phyloP scores from a whole-genome alignment of 257 asterid genomes.

The Solanum stenotomum region DNA sequence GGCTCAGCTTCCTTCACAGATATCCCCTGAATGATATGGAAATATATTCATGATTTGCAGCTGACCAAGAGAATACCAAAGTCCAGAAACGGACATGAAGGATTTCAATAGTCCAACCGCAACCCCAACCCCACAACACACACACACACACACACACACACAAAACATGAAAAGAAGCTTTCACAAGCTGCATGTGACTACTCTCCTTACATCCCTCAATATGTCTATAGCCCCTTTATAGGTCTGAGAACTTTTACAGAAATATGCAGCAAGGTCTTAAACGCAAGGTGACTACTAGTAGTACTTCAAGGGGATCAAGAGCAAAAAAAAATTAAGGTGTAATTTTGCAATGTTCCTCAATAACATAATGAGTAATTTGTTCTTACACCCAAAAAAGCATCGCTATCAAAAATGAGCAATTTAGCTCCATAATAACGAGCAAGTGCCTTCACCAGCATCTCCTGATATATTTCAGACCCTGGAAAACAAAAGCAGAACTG shows the following conservation, averaged over 20 bases:
- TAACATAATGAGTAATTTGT: neutral
- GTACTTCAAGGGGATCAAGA: neutral
- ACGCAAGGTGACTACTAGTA: neutral
- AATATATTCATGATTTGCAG: conserved; percentile 3
- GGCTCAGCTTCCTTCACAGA: conserved; percentile 52
- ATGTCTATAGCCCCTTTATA: neutral
- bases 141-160: neutral
- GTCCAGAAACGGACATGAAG: neutral
- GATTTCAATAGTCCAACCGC: neutral
- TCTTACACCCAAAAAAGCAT: conserved; percentile 65
- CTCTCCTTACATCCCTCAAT: neutral
- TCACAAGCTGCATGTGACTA: neutral
- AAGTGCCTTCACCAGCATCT: conserved; percentile 80
- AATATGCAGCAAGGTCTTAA: neutral
- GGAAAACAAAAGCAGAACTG: neutral
- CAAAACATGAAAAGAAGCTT: neutral
- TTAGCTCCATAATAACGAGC: conserved; percentile 80
- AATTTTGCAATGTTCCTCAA: neutral
- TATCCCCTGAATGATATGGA: conserved; percentile 37
- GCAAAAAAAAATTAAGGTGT: neutral
- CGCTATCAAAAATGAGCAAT: conserved; percentile 64
- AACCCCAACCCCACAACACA: neutral
- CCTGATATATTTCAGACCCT: conserved; percentile 91
- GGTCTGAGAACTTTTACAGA: neutral
- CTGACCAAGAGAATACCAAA: neutral